A percentile compares a stretch with the other conserved stretches of the same genome.
Evolutionary conservation across 139 green algal genomes (phyloP).

Genomic region (Ettlia oleoabundans): DNA sequence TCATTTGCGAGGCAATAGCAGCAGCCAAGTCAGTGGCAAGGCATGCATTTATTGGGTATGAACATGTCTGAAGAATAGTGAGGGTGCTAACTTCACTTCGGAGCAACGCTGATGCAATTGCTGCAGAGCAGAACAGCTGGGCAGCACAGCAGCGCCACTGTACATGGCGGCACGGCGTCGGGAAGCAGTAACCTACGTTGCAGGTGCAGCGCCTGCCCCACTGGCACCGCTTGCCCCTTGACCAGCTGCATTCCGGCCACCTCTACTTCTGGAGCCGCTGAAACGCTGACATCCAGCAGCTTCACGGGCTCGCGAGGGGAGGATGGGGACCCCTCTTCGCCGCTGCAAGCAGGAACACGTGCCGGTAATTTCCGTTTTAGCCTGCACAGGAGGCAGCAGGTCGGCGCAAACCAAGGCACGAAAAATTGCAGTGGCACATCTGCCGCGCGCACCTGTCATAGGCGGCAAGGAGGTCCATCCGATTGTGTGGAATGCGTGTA

Average conservation of each 20-base stretch:
- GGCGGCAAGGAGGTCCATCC: not conserved
- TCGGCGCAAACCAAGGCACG: not conserved
- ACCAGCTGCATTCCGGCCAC: constrained; percentile 63
- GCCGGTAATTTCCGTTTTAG: not conserved
- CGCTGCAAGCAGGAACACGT: constrained; percentile 18
- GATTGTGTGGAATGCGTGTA: not conserved
- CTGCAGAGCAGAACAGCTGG: not conserved
- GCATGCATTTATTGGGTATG: not conserved
- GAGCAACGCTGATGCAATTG: too few species aligned
- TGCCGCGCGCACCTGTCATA: not conserved
- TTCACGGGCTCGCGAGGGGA: not conserved
- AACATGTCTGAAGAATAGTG: not conserved
- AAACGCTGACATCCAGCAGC: constrained; percentile 8
- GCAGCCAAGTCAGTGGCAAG: not conserved
- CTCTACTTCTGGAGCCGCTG: constrained; percentile 58
- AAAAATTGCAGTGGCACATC: not conserved
- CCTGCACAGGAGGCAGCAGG: not conserved
- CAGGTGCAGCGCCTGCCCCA: constrained; percentile 43
- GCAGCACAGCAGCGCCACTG: not conserved
- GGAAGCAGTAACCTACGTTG: constrained; percentile 38
- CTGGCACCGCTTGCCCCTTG: constrained; percentile 42
- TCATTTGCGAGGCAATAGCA: too few species aligned
- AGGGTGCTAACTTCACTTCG: too few species aligned
- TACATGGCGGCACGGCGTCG: not conserved
- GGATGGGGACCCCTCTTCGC: not conserved